Evolutionary conservation across 257 asterid genomes (phyloP).

Genomic region (Cynanchum wilfordii): DNA sequence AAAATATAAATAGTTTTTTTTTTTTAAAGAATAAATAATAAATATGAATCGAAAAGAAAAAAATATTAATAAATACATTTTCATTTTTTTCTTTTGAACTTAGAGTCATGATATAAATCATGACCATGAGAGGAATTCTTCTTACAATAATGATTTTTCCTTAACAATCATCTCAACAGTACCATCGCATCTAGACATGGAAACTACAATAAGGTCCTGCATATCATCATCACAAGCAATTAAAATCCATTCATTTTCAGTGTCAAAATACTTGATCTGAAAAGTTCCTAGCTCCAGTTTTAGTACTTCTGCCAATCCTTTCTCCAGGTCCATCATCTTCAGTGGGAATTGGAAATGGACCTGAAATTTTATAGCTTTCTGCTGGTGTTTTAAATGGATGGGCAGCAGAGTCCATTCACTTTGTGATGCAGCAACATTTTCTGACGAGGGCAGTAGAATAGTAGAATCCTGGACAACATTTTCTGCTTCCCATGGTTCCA

Average conservation of each 20-base stretch:
- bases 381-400: constrained; percentile 18
- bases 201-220: background rate
- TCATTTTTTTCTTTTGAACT: too few relatives aligned
- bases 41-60: too few relatives aligned
- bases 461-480: background rate
- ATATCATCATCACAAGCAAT: constrained; percentile 14
- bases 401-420: background rate
- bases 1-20: too few relatives aligned
- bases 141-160: background rate
- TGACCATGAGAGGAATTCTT: background rate
- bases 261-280: constrained; percentile 22
- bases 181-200: background rate
- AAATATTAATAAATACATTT: too few relatives aligned
- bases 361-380: constrained; percentile 12
- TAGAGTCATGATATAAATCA: too few relatives aligned
- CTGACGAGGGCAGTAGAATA: too few relatives aligned
- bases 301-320: constrained; percentile 20
- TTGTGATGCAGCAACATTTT: background rate
- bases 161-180: constrained; percentile 1
- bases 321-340: background rate
- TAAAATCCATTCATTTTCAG: constrained; percentile 17
- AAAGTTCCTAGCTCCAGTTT: constrained; percentile 14
- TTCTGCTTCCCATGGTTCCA: background rate
- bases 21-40: too few relatives aligned
- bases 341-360: constrained; percentile 8